Evolutionary conservation across 768 basidiomycete genomes (phyloP).

Genomic region (Leccinum barrowsii): DNA sequence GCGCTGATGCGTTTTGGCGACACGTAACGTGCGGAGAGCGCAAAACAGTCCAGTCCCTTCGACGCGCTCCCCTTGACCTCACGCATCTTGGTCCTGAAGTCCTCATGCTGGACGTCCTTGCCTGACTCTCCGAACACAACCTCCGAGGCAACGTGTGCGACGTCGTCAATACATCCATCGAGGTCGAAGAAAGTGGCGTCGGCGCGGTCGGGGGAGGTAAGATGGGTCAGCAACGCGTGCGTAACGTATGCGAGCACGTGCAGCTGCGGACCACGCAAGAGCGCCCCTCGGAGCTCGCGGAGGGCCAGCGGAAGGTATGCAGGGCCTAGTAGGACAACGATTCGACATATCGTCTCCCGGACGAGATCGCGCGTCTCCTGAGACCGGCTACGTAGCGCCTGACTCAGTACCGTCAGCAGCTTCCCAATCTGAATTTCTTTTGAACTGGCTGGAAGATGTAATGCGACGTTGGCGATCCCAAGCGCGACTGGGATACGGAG

Average conservation of each 20-base stretch:
- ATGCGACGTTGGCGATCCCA: conserved; percentile 82
- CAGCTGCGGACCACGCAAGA: conserved; percentile 88
- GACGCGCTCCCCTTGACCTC: conserved; percentile 83
- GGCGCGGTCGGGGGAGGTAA: conserved; percentile 59
- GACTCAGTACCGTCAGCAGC: conserved; percentile 80
- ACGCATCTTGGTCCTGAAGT: conserved; percentile 91
- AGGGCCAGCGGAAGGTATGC: conserved; percentile 69
- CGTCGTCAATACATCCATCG: conserved; percentile 74
- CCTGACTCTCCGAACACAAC: conserved; percentile 94
- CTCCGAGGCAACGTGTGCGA: conserved; percentile 78
- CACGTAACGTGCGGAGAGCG: conserved; percentile 72
- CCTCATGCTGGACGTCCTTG: conserved; percentile 82
- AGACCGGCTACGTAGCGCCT: conserved; percentile 88
- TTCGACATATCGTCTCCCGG: conserved; percentile 78
- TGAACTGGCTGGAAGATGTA: conserved; percentile 63
- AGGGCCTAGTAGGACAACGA: conserved; percentile 69
- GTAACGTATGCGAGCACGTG: conserved; percentile 86
- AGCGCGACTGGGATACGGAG: conserved; percentile 86
- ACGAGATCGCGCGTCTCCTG: conserved; percentile 89
- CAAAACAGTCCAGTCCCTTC: conserved; percentile 84
- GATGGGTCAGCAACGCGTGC: conserved; percentile 78
- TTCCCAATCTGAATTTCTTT: conserved; percentile 69
- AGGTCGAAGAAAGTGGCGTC: conserved; percentile 54
- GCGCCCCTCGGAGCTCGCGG: conserved; percentile 78
- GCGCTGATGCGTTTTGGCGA: conserved; percentile 73